Evolutionary conservation across 805 yeast species (phyloP).

Genomic region (Pichia paraexigua): DNA sequence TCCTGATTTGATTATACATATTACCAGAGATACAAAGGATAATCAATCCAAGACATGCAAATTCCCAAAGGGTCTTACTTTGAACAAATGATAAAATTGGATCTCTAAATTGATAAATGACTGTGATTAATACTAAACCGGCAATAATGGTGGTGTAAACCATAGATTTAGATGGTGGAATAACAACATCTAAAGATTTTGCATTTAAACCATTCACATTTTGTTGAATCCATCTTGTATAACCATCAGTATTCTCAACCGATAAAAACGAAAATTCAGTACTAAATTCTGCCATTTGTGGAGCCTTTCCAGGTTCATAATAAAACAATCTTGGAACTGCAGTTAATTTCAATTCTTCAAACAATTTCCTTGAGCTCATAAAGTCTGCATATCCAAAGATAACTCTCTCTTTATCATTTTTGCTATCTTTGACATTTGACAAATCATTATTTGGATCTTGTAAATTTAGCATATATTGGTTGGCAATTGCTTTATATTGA

Average conservation of each 20-base stretch:
- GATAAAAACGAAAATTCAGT: conserved; percentile 39
- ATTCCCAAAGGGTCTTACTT: conserved; percentile 66
- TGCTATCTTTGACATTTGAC: conserved; percentile 37
- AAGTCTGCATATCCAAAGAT: conserved; percentile 75
- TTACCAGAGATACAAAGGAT: conserved; percentile 78
- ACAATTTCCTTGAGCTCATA: conserved; percentile 44
- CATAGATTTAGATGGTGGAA: conserved; percentile 12
- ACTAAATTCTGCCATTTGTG: conserved; percentile 16
- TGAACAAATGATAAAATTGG: conserved; percentile 34
- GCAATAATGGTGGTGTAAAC: conserved; percentile 31
- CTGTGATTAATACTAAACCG: conserved; percentile 23
- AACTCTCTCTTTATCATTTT: conserved; percentile 26
- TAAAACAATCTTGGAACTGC: conserved; percentile 70
- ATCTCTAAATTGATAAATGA: conserved; percentile 23
- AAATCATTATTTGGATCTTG: conserved; percentile 37
- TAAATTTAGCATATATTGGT: conserved; percentile 43
- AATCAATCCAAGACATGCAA: conserved; percentile 50
- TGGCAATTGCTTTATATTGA: conserved; percentile 49
- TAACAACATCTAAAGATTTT: background rate
- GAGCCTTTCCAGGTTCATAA: conserved; percentile 22
- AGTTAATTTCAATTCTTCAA: conserved; percentile 45
- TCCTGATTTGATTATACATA: conserved; percentile 87
- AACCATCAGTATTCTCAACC: conserved; percentile 31
- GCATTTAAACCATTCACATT: conserved; percentile 5
- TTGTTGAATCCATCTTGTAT: conserved; percentile 7